phyloP scores from a whole-genome alignment of 2,329 filamentous ascomycete species.

The Rachicladosporium sp. region DNA sequence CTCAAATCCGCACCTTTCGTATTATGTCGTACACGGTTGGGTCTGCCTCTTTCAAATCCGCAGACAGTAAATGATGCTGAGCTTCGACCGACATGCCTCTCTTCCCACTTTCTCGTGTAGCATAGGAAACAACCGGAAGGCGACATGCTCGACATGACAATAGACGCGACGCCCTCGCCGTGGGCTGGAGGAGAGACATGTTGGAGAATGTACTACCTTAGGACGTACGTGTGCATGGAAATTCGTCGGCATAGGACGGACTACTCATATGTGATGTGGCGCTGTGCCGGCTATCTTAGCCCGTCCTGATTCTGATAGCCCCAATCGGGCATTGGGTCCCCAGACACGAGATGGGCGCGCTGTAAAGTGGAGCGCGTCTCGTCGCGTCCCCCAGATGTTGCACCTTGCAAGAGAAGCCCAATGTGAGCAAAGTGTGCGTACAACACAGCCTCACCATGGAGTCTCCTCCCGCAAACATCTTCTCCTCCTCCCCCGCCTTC shows the following conservation, averaged over 20 bases:
- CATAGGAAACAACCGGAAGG: not conserved
- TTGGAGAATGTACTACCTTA: too few relatives aligned
- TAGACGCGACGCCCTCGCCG: too few relatives aligned
- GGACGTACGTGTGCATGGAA: too few relatives aligned
- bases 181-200: too few relatives aligned
- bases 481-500: conserved; percentile 71
- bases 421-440: conserved; percentile 4
- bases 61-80: conserved; percentile 61
- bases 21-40: conserved; percentile 79
- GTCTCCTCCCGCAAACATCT: conserved; percentile 16
- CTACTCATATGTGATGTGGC: too few relatives aligned
- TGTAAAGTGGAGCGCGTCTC: too few relatives aligned
- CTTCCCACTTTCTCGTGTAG: too few relatives aligned
- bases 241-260: too few relatives aligned
- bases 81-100: conserved; percentile 31
- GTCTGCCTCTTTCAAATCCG: conserved; percentile 71
- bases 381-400: not conserved
- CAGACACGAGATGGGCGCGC: too few relatives aligned
- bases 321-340: too few relatives aligned
- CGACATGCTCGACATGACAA: not conserved
- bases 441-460: conserved; percentile 11
- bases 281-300: too few relatives aligned
- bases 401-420: not conserved
- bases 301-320: too few relatives aligned
- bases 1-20: conserved; percentile 54